Percentiles rank a stretch among this genome's conserved stretches.
Conservation (phyloP, 2,329 filamentous ascomycete genomes). For the Xylariomycetidae sp. region DNA sequence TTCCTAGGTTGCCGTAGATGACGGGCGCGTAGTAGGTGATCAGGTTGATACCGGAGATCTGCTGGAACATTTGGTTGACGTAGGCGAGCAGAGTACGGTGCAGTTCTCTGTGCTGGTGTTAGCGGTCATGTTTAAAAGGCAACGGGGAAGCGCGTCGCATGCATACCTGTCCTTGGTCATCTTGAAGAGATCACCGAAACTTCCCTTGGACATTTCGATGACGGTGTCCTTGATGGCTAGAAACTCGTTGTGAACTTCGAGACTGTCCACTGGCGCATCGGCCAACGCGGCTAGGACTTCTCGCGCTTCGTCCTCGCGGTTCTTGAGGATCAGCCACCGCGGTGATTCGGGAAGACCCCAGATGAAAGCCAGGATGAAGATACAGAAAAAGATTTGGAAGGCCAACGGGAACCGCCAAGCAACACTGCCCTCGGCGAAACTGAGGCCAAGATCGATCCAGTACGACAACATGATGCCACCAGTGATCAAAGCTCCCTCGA, state of each 20-base stretch:
- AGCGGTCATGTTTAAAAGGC: conserved; percentile 3
- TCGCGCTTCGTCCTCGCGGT: conserved; percentile 36
- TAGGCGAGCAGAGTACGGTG: conserved; percentile 50
- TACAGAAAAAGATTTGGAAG: conserved; percentile 51
- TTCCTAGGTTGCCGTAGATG: conserved; percentile 44
- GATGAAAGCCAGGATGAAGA: conserved; percentile 50
- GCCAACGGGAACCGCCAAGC: conserved; percentile 57
- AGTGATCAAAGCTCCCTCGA: conserved; percentile 53
- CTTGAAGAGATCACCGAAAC: conserved; percentile 52
- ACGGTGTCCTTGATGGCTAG: conserved; percentile 54
- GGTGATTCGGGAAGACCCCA: conserved; percentile 47
- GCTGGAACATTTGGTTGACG: conserved; percentile 53
- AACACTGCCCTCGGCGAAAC: conserved; percentile 42
- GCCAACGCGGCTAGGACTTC: conserved; percentile 36
- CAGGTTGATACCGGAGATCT: conserved; percentile 37
- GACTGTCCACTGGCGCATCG: conserved; percentile 38
- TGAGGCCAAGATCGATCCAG: conserved; percentile 55
- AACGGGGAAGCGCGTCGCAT: background rate
- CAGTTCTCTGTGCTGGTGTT: conserved; percentile 32
- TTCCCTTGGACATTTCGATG: conserved; percentile 52
- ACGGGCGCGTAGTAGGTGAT: conserved; percentile 42
- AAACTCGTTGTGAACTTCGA: conserved; percentile 49
- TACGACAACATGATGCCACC: conserved; percentile 52
- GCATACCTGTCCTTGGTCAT: conserved; percentile 44
- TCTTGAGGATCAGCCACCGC: conserved; percentile 39